Percentiles rank a stretch among this genome's conserved stretches.
Conservation (phyloP, 805 yeast genomes). For the Spathaspora boniae region DNA sequence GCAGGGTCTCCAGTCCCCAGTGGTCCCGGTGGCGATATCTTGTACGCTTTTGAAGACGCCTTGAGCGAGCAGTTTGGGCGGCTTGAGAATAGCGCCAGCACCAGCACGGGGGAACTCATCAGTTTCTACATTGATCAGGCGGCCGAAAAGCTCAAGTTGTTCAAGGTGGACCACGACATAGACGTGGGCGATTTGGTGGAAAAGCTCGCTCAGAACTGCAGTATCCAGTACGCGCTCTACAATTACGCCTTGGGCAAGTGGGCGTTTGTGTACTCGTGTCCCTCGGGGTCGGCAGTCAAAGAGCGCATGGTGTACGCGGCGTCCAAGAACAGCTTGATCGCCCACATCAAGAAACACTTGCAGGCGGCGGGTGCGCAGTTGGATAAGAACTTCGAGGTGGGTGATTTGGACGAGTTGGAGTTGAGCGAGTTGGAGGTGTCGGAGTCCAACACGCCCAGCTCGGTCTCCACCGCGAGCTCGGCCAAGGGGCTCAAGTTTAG, state of each 20-base stretch:
- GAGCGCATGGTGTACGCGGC: conserved; percentile 93
- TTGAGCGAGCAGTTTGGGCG: conserved; percentile 24
- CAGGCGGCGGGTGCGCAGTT: conserved; percentile 28
- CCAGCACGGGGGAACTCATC: conserved; percentile 29
- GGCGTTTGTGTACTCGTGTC: conserved; percentile 81
- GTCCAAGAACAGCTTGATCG: conserved; percentile 59
- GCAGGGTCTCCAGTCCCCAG: too few species aligned
- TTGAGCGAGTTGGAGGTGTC: conserved; percentile 38
- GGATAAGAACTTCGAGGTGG: conserved; percentile 59
- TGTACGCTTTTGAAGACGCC: conserved; percentile 23
- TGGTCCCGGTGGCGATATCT: conserved; percentile 12
- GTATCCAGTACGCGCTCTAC: conserved; percentile 53
- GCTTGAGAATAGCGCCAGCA: conserved; percentile 13
- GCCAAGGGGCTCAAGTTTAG: conserved; percentile 32
- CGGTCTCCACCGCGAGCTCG: conserved; percentile 8
- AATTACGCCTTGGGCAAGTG: conserved; percentile 33
- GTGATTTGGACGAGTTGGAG: conserved; percentile 70
- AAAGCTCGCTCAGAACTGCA: conserved; percentile 20
- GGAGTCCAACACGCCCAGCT: conserved; percentile 8
- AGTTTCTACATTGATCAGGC: conserved; percentile 49
- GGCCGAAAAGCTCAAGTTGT: conserved; percentile 39
- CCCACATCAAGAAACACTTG: conserved; percentile 40
- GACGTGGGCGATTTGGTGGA: conserved; percentile 17
- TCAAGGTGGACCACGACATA: conserved; percentile 19
- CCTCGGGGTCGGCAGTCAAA: conserved; percentile 83